Conservation (phyloP, 108 stramenopile genomes). For the Nitzschia sp. region DNA sequence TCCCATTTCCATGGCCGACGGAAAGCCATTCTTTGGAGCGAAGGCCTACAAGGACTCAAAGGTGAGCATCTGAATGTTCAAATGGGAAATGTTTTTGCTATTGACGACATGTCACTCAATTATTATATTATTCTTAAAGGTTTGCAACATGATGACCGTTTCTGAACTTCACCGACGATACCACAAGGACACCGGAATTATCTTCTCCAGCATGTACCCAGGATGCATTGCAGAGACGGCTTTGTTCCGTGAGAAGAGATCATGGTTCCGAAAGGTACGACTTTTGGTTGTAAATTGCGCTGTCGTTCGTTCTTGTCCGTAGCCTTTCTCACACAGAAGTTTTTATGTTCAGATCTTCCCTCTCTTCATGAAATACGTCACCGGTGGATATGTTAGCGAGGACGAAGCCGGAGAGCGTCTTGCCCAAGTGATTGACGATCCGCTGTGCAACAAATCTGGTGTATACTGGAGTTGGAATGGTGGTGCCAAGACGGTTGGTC, state of each 20-base stretch:
- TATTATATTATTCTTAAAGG: slow-evolving; percentile 5
- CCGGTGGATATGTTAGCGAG: slow-evolving; percentile 87
- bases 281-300: too few species aligned
- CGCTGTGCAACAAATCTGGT: slow-evolving; percentile 79
- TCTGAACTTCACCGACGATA: slow-evolving; percentile 91
- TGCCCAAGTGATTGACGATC: slow-evolving; percentile 86
- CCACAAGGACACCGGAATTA: slow-evolving; percentile 86
- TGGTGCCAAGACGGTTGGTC: slow-evolving; percentile 86
- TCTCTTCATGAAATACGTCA: slow-evolving; percentile 87
- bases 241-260: slow-evolving; percentile 94
- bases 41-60: slow-evolving; percentile 99
- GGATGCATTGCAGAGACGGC: slow-evolving; percentile 97
- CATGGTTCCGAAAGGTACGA: slow-evolving; percentile 87
- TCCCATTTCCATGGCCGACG: slow-evolving; percentile 91
- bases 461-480: slow-evolving; percentile 99
- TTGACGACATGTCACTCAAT: slow-evolving; percentile 7
- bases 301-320: neutral
- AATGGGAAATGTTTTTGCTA: neutral
- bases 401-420: slow-evolving; percentile 88
- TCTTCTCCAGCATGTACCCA: slow-evolving; percentile 94
- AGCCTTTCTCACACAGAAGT: neutral
- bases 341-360: slow-evolving; percentile 34
- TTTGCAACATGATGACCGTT: slow-evolving; percentile 89
- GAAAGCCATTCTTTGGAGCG: slow-evolving; percentile 91
- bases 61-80: slow-evolving; percentile 37